Evolutionary conservation across 2,329 filamentous ascomycete genomes (phyloP), one percentile per base, ranked within the genome.

Genomic region (Huntiella moniliformis): DNA sequence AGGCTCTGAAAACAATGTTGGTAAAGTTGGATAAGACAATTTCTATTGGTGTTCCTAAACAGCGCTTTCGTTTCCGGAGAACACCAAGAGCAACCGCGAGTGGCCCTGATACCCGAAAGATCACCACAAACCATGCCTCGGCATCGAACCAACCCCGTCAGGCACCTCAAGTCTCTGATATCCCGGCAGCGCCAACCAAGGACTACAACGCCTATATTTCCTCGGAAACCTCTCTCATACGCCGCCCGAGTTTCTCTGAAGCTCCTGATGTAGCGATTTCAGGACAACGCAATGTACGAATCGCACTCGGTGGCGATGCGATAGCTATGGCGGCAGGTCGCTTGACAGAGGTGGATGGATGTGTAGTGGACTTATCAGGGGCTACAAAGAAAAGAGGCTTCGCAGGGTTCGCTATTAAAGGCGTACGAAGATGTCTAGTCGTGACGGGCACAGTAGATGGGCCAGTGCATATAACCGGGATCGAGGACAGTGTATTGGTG

Each of bases 291-390:
- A 67, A 70, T n/a, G 60, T 80, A 13, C 82, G 87, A 59, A 84
- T 93, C 54, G 78, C 82, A 52, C 71, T 93, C 1, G 82, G 85
- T 0, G 76, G 80, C 0, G 78, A 82, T 0, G 71, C 77, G 4
- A 69, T 73, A n/a, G 73, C 81, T 3, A 82, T 79, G 0, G 74
- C 79, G 0, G 81, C 82, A 1, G 83, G 81, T 2, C 79, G 77
- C 10, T 63, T 94, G 28, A 80, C 77, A 0, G 72, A 79, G 41
- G 63, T 95, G 15, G 64, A 65, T 1, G 67, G 67, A 45, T 91
- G 83, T 58, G 71, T 93, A 6, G 72, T 94, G 43, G 83, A 94
- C 60, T 79, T 94, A 69, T 82, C 81, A 0, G 67, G 74, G 13
- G 77, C 82, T 0, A 73, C 73, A 0, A 54, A 53, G 2, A 55